A percentile compares a stretch with the other conserved stretches of the same genome.
These are phyloP conservation scores for Fusarium sp. DNA, from an alignment of 2,329 filamentous ascomycete genomes.

Conservation along the genomic window DNA sequence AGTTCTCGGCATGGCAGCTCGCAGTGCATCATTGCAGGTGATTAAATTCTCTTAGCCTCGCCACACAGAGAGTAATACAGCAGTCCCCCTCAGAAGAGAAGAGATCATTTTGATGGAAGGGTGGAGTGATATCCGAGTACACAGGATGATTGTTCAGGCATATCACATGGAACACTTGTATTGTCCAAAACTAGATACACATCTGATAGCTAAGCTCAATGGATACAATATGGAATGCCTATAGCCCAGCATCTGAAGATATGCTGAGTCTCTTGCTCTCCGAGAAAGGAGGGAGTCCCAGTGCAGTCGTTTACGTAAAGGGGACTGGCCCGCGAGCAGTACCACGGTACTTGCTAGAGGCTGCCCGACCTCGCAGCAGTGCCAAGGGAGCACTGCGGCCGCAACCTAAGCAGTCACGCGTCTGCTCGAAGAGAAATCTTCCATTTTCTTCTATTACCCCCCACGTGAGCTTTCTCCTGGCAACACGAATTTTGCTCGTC, in stretches of 20 bases:
- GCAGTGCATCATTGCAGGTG: neutral
- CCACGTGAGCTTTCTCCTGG: neutral
- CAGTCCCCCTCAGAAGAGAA: neutral
- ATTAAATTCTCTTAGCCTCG: too few relatives aligned
- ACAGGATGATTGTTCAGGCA: neutral
- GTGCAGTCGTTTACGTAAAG: neutral
- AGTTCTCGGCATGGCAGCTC: neutral
- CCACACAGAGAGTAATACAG: too few relatives aligned
- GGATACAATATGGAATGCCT: accelerated
- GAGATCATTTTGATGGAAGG: accelerated
- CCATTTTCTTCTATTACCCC: neutral
- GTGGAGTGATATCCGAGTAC: neutral
- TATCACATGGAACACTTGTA: neutral
- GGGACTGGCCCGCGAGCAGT: neutral
- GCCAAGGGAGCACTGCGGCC: neutral
- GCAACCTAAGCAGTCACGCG: neutral
- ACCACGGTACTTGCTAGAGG: neutral
- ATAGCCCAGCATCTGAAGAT: neutral
- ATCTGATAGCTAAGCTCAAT: accelerated
- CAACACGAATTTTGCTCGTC: neutral
- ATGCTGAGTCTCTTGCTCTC: neutral
- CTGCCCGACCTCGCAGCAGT: neutral
- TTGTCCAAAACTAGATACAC: neutral
- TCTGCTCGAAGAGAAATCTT: neutral
- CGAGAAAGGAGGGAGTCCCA: neutral